These are phyloP conservation scores for Schizonepeta tenuifolia DNA, from an alignment of 257 asterid species.

Conservation along the genomic window DNA sequence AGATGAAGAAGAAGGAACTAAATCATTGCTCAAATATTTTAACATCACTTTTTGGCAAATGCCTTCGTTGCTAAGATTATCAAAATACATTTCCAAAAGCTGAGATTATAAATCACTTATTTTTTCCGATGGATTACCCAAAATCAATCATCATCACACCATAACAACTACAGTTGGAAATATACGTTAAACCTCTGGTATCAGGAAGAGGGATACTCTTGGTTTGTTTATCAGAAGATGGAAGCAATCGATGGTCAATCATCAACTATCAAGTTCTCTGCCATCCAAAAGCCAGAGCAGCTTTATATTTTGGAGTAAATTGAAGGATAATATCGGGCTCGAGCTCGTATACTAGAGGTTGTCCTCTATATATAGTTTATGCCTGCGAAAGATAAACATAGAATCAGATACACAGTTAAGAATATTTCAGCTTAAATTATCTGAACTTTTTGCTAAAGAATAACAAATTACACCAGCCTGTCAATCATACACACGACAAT, in stretches of 20 bases:
- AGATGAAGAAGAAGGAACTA: too few species aligned
- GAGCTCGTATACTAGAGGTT: background rate
- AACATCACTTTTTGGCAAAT: too few species aligned
- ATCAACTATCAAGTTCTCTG: background rate
- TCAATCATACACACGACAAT: background rate
- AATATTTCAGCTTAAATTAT: background rate
- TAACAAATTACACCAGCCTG: background rate
- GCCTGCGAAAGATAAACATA: conserved; percentile 26
- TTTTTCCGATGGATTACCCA: background rate
- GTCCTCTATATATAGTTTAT: conserved; percentile 21
- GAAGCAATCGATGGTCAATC: background rate
- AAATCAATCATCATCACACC: conserved; percentile 11
- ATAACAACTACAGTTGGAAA: conserved; percentile 17
- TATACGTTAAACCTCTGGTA: conserved; percentile 11
- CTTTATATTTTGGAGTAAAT: background rate
- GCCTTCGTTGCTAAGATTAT: too few species aligned
- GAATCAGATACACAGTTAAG: background rate
- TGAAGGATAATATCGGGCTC: background rate
- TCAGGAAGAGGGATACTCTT: conserved; percentile 11
- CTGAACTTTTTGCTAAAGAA: background rate
- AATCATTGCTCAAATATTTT: too few species aligned
- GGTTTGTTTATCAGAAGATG: background rate
- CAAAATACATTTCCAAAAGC: conserved; percentile 35
- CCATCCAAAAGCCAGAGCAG: conserved; percentile 9
- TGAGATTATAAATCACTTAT: background rate